A percentile compares a stretch with the other conserved stretches of the same genome.
Evolutionary conservation across 192 early-diverging fungal species (phyloP).

Genomic region (Backusella australiensis): DNA sequence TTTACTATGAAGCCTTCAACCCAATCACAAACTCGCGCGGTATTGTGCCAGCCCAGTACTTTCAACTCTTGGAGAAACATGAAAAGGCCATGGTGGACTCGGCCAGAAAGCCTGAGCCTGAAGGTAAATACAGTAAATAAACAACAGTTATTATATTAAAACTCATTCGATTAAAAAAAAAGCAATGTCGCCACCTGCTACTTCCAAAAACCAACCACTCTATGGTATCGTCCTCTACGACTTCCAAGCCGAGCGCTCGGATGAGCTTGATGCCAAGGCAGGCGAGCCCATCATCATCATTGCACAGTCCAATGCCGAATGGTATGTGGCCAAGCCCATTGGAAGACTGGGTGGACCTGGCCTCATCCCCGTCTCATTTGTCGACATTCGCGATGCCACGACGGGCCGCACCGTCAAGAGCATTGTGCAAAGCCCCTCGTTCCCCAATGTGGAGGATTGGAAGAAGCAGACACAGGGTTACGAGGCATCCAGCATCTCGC

Average conservation of each 20-base stretch:
- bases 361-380: conserved; percentile 73
- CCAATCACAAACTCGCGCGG: conserved; percentile 69
- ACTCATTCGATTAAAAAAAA: not conserved
- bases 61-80: conserved; percentile 67
- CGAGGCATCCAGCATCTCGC: conserved; percentile 43
- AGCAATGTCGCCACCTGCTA: not conserved
- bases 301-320: conserved; percentile 76
- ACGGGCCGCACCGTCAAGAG: conserved; percentile 64
- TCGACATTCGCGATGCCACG: conserved; percentile 67
- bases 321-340: conserved; percentile 76
- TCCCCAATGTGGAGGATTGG: conserved; percentile 65
- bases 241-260: conserved; percentile 67
- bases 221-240: conserved; percentile 75
- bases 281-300: conserved; percentile 75
- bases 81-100: conserved; percentile 24
- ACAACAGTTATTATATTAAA: too few species aligned
- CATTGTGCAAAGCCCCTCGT: conserved; percentile 59
- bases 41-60: conserved; percentile 67
- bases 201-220: conserved; percentile 23
- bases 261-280: conserved; percentile 68
- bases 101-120: not conserved
- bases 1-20: conserved; percentile 76
- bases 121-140: not conserved
- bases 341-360: conserved; percentile 62
- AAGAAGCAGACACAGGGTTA: conserved; percentile 62